Conservation (phyloP, 2,329 filamentous ascomycete species). For the Hymenoscyphus fraxineus region DNA sequence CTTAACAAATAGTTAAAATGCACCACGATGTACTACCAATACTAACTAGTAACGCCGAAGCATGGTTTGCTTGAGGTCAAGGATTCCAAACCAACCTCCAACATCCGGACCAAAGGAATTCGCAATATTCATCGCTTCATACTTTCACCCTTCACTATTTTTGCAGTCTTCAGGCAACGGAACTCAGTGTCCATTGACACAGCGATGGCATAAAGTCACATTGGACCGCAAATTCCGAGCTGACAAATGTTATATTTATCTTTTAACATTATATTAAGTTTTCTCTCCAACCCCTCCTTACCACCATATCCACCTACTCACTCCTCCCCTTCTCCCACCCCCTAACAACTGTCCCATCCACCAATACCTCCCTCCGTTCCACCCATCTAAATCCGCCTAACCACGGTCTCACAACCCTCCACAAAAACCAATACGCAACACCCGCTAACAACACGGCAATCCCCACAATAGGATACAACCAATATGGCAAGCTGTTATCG, state of each 20-base stretch:
- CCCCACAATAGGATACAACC: constrained; percentile 42
- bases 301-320: not conserved
- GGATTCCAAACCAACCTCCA: not conserved
- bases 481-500: constrained; percentile 42
- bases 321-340: constrained; percentile 23
- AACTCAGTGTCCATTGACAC: not conserved
- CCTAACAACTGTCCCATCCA: constrained; percentile 30
- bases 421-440: constrained; percentile 36
- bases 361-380: constrained; percentile 23
- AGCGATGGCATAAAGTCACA: not conserved
- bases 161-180: not conserved
- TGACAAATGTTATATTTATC: too few species aligned
- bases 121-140: not conserved
- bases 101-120: not conserved
- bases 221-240: not conserved
- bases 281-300: not conserved
- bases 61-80: not conserved
- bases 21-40: too few species aligned
- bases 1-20: too few species aligned
- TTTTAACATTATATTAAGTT: too few species aligned
- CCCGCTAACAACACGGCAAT: constrained; percentile 39
- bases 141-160: not conserved
- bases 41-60: too few species aligned
- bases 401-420: constrained; percentile 27
- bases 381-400: constrained; percentile 19